Percentiles rank a stretch among this genome's conserved stretches.
These are phyloP conservation scores for Boletus subcaerulescens DNA, from an alignment of 768 basidiomycete species.

Conservation along the genomic window DNA sequence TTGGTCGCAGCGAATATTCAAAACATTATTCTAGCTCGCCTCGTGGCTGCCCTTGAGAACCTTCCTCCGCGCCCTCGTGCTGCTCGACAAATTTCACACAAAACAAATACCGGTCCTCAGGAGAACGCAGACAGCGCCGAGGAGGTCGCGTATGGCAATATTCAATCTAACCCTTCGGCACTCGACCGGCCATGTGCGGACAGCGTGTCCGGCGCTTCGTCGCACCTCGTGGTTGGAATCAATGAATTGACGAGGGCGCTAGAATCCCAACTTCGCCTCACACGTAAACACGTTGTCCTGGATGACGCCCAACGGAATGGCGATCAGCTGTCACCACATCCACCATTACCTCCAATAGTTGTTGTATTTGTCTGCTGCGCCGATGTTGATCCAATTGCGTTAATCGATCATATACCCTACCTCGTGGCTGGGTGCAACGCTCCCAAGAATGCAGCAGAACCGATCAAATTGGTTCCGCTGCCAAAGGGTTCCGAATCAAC, in stretches of 20 bases:
- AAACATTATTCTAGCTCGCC: slow-evolving; percentile 51
- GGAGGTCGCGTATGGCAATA: not conserved
- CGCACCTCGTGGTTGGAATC: slow-evolving; percentile 63
- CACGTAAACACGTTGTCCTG: slow-evolving; percentile 19
- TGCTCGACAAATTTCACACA: slow-evolving; percentile 14
- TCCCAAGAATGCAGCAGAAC: slow-evolving; percentile 20
- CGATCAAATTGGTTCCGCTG: slow-evolving; percentile 59
- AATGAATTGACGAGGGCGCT: slow-evolving; percentile 76
- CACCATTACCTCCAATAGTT: slow-evolving; percentile 17
- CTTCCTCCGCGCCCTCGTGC: slow-evolving; percentile 36
- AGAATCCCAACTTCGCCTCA: slow-evolving; percentile 50
- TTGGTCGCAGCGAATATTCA: slow-evolving; percentile 60
- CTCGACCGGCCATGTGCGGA: not conserved
- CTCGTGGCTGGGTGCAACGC: slow-evolving; percentile 78
- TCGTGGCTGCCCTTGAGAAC: slow-evolving; percentile 50
- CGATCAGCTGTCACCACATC: not conserved
- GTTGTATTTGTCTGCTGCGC: slow-evolving; percentile 68
- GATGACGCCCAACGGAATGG: not conserved
- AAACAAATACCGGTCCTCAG: not conserved
- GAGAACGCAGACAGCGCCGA: slow-evolving; percentile 30
- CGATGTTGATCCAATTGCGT: slow-evolving; percentile 69
- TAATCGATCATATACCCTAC: slow-evolving; percentile 74
- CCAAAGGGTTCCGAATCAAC: slow-evolving; percentile 62
- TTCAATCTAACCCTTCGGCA: not conserved
- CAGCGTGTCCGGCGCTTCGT: not conserved